phyloP scores from a whole-genome alignment of 768 basidiomycete genomes.

The Auriscalpium microsporum region DNA sequence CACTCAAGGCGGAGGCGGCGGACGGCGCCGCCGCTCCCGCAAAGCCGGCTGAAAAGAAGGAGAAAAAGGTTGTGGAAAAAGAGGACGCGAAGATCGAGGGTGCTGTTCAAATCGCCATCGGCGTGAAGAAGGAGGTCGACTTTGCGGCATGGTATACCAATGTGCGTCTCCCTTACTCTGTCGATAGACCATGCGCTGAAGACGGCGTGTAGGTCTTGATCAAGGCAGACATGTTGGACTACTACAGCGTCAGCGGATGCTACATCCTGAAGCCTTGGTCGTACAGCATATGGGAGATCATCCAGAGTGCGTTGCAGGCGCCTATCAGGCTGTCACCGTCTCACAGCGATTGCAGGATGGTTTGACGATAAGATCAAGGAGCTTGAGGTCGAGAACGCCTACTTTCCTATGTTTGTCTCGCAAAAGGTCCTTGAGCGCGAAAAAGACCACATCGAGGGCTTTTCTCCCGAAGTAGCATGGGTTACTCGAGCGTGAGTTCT shows the following conservation, averaged over 20 bases:
- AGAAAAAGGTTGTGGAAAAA: constrained; percentile 37
- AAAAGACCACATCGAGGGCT: constrained; percentile 98
- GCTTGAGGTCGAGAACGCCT: constrained; percentile 92
- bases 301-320: constrained; percentile 58
- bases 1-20: constrained; percentile 42
- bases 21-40: constrained; percentile 24
- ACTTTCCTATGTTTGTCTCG: constrained; percentile 99
- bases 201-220: constrained; percentile 65
- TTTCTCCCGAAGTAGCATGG: constrained; percentile 99
- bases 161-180: constrained; percentile 34
- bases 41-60: constrained; percentile 26
- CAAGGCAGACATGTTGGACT: constrained; percentile 98
- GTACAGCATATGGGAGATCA: constrained; percentile 93
- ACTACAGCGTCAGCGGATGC: constrained; percentile 97
- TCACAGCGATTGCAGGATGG: constrained; percentile 52
- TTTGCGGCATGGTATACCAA: constrained; percentile 93
- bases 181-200: constrained; percentile 4
- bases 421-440: constrained; percentile 88
- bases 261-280: constrained; percentile 99
- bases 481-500: constrained; percentile 84
- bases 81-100: constrained; percentile 80
- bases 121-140: constrained; percentile 92
- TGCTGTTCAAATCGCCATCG: constrained; percentile 86
- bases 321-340: background rate
- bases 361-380: constrained; percentile 90